phyloP scores from a whole-genome alignment of 1,284 basidiomycete species.

The Ceratobasidium sp. region DNA sequence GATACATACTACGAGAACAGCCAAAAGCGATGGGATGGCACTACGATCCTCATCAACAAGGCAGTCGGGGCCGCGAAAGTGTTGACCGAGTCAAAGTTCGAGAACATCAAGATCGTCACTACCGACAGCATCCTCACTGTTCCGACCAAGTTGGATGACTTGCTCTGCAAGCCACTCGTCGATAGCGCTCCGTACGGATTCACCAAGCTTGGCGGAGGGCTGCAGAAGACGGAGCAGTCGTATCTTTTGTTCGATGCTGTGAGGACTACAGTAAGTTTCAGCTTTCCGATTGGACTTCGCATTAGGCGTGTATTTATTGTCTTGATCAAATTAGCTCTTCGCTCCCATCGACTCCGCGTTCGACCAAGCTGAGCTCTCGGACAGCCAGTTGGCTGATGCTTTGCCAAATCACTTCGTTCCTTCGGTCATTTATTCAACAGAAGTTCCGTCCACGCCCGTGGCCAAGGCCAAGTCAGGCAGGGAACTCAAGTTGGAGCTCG shows the following conservation, averaged over 20 bases:
- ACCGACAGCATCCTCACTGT: constrained; percentile 6
- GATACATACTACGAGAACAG: background rate
- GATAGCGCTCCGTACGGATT: constrained; percentile 9
- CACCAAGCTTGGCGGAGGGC: constrained; percentile 12
- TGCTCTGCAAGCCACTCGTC: constrained; percentile 11
- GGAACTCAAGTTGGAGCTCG: background rate
- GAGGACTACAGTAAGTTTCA: background rate
- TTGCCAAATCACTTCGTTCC: too few species aligned
- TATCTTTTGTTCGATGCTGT: background rate
- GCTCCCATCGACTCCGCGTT: too few species aligned
- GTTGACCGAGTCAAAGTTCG: background rate
- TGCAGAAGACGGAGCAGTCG: background rate
- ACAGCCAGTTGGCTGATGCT: too few species aligned
- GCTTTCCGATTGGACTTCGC: background rate
- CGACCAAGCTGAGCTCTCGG: too few species aligned
- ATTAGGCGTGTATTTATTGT: background rate
- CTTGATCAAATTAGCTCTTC: too few species aligned
- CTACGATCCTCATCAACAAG: background rate
- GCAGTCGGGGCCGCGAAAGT: constrained; percentile 5
- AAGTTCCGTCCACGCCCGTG: background rate
- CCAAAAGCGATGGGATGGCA: constrained; percentile 12
- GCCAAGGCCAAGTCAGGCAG: background rate
- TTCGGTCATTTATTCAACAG: background rate
- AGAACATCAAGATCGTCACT: background rate
- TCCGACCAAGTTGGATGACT: background rate